Evolutionary conservation across 1,284 basidiomycete species (phyloP).

Genomic region (Pseudozyma hubeiensis): DNA sequence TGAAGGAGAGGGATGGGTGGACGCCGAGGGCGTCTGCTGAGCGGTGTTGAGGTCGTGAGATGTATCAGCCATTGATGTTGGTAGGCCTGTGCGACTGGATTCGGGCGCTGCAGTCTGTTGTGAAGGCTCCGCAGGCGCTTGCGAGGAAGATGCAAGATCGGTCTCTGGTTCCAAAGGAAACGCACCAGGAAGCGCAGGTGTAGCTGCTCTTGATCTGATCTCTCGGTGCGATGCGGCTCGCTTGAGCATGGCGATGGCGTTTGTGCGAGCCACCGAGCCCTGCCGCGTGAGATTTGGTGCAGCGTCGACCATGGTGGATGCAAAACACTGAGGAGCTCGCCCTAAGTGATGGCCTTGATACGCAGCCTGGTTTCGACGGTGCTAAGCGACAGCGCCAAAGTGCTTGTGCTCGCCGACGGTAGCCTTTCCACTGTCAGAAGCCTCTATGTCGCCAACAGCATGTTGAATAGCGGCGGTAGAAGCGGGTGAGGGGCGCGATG

Average conservation of each 20-base stretch:
- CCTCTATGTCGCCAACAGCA: neutral
- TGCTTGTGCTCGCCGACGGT: too few species aligned
- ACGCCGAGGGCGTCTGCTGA: neutral
- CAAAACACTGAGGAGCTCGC: too few species aligned
- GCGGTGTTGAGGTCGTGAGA: neutral
- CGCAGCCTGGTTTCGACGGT: too few species aligned
- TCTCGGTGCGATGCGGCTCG: conserved; percentile 60
- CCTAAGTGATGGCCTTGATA: too few species aligned
- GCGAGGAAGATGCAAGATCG: neutral
- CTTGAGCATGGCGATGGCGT: conserved; percentile 59
- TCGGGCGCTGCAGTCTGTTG: neutral
- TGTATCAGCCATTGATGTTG: conserved; percentile 7
- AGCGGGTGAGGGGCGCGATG: too few species aligned
- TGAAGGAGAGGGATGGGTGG: neutral
- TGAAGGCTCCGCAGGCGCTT: neutral
- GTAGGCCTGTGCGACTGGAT: neutral
- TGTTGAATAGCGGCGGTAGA: neutral
- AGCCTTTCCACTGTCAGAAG: too few species aligned
- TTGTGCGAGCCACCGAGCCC: conserved; percentile 45
- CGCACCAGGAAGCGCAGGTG: conserved; percentile 15
- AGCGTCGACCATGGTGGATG: conserved; percentile 18
- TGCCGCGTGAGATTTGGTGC: conserved; percentile 21
- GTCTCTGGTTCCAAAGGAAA: conserved; percentile 10
- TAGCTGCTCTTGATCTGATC: conserved; percentile 36
- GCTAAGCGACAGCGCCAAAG: too few species aligned